Conservation (phyloP, 177 flowering plant species). For the Vitis hybrid region DNA sequence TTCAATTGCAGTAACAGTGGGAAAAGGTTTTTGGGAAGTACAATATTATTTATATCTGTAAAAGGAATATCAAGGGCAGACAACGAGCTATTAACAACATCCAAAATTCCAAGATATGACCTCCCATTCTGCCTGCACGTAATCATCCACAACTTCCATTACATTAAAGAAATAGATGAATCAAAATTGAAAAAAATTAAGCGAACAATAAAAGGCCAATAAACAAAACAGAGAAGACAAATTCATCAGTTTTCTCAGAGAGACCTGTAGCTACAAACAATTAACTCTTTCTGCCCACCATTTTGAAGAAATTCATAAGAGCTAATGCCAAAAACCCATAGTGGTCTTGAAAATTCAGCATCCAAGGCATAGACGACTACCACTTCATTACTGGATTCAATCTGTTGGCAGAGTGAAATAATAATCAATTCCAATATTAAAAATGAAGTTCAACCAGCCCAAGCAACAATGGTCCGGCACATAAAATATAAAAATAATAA, state of each 20-base stretch:
- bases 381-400: slow-evolving; percentile 65
- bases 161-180: not conserved
- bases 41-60: slow-evolving; percentile 77
- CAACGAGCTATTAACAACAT: slow-evolving; percentile 47
- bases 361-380: slow-evolving; percentile 57
- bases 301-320: slow-evolving; percentile 72
- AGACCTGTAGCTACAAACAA: slow-evolving; percentile 92
- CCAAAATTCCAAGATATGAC: slow-evolving; percentile 77
- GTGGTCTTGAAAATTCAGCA: slow-evolving; percentile 88
- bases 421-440: not conserved
- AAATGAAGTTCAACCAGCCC: not conserved
- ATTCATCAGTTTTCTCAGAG: slow-evolving; percentile 4
- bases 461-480: not conserved
- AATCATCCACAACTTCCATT: slow-evolving; percentile 3
- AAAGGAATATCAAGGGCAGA: slow-evolving; percentile 71
- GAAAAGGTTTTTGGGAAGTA: slow-evolving; percentile 28
- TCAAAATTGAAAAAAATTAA: not conserved
- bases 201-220: not conserved
- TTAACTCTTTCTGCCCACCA: slow-evolving; percentile 32
- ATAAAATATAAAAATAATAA: not conserved
- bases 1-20: not conserved
- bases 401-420: slow-evolving; percentile 37
- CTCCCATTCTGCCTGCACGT: slow-evolving; percentile 82
- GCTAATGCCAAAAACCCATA: slow-evolving; percentile 86
- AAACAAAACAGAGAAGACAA: not conserved